Percentiles rank a stretch among this genome's conserved stretches.
Evolutionary conservation across 2,329 filamentous ascomycete genomes (phyloP).

Genomic region (Ambrosiella xylebori): DNA sequence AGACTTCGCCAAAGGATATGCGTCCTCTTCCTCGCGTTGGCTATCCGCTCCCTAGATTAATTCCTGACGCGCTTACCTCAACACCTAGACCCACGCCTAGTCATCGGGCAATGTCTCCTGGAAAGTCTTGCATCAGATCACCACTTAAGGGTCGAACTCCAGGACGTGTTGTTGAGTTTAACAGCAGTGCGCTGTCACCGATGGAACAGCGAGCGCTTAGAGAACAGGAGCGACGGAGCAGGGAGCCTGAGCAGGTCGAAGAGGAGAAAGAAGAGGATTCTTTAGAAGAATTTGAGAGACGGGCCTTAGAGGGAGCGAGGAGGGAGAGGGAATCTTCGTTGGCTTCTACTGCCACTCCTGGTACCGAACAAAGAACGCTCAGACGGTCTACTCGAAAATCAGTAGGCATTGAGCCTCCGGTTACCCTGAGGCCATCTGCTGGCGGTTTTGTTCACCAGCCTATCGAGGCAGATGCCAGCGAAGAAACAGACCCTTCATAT

Average conservation of each 20-base stretch:
- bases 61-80: not conserved
- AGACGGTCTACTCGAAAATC: not conserved
- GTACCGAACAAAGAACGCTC: not conserved
- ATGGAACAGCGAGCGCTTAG: conserved; percentile 22
- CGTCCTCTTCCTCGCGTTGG: conserved; percentile 22
- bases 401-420: conserved; percentile 9
- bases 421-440: conserved; percentile 5
- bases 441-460: conserved; percentile 12
- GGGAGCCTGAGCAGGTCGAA: conserved; percentile 2
- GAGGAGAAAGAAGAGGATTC: conserved; percentile 3
- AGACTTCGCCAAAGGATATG: conserved; percentile 14
- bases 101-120: conserved; percentile 34
- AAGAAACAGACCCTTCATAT: conserved; percentile 9
- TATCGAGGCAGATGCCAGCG: conserved; percentile 7
- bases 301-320: conserved; percentile 13
- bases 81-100: conserved; percentile 21
- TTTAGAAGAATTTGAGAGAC: conserved; percentile 7
- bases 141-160: conserved; percentile 40
- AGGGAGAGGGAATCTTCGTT: conserved; percentile 8
- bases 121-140: conserved; percentile 39
- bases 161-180: conserved; percentile 41
- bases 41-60: not conserved
- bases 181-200: conserved; percentile 32
- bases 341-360: not conserved
- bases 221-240: not conserved